Percentiles rank a stretch among this genome's conserved stretches.
Evolutionary conservation across 169 alveolate species (phyloP).

Genomic region (Theileria orientalis): DNA sequence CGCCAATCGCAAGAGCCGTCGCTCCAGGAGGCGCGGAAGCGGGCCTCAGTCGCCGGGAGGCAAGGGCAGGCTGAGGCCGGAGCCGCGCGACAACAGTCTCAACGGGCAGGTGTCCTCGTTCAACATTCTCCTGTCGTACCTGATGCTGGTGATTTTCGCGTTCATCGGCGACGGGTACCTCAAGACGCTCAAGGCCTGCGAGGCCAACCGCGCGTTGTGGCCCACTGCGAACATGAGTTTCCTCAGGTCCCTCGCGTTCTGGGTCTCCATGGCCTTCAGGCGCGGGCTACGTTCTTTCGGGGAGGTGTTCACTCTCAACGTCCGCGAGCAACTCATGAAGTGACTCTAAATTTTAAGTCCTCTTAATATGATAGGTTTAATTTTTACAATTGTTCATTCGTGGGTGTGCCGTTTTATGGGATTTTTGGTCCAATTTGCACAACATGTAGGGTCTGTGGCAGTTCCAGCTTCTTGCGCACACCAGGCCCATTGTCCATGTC

Average conservation of each 20-base stretch:
- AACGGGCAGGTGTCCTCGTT: constrained; percentile 22
- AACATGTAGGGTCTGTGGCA: too few species aligned
- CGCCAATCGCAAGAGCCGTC: too few species aligned
- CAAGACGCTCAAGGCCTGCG: constrained; percentile 12
- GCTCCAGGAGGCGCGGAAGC: too few species aligned
- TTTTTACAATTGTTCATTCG: background rate
- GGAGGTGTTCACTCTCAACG: background rate
- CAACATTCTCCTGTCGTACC: background rate
- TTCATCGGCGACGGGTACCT: constrained; percentile 20
- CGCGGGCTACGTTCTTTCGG: background rate
- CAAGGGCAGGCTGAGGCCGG: background rate
- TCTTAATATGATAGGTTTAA: background rate
- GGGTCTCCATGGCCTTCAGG: background rate
- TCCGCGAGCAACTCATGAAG: background rate
- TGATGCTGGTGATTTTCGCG: constrained; percentile 12
- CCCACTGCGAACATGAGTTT: constrained; percentile 5
- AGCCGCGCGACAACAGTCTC: background rate
- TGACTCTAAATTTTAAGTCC: too few species aligned
- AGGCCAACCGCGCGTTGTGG: constrained; percentile 1
- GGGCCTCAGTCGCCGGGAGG: background rate
- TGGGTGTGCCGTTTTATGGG: too few species aligned
- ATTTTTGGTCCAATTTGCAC: too few species aligned
- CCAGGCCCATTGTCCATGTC: too few species aligned
- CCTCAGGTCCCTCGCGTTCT: background rate
- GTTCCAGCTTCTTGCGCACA: too few species aligned